A percentile compares a stretch with the other conserved stretches of the same genome.
Conservation (phyloP, 768 basidiomycete species). For the Pleurotus salmoneostramineus region DNA sequence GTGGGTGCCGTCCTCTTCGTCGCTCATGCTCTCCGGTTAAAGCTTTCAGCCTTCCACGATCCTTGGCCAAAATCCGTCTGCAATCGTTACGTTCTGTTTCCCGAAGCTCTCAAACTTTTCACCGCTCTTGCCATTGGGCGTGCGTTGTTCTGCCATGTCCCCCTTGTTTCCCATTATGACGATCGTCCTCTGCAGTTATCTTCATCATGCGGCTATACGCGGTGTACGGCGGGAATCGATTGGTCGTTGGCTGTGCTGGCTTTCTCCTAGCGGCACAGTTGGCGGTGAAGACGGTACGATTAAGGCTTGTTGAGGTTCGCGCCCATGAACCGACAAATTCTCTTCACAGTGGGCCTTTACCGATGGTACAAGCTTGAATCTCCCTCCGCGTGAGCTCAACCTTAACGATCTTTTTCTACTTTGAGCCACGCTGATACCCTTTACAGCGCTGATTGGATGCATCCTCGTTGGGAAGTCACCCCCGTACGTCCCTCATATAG, state of each 20-base stretch:
- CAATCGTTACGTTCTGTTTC: slow-evolving; percentile 27
- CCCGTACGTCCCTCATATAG: slow-evolving; percentile 14
- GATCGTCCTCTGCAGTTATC: slow-evolving; percentile 14
- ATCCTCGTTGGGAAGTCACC: slow-evolving; percentile 27
- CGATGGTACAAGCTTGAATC: slow-evolving; percentile 23
- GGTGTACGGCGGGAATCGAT: slow-evolving; percentile 21
- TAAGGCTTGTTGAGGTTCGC: not conserved
- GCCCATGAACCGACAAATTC: not conserved
- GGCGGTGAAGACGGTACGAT: slow-evolving; percentile 28
- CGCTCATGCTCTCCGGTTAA: not conserved
- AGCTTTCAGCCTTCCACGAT: slow-evolving; percentile 24
- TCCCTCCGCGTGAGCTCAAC: slow-evolving; percentile 22
- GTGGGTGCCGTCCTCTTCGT: slow-evolving; percentile 14
- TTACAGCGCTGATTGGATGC: slow-evolving; percentile 28
- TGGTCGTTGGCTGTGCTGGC: slow-evolving; percentile 15
- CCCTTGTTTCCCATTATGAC: not conserved
- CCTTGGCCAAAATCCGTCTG: slow-evolving; percentile 28
- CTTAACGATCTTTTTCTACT: not conserved
- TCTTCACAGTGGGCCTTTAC: slow-evolving; percentile 30
- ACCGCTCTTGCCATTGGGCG: slow-evolving; percentile 28
- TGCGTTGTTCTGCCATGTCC: slow-evolving; percentile 9
- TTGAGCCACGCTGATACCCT: not conserved
- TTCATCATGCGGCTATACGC: slow-evolving; percentile 27
- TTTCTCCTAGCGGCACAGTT: slow-evolving; percentile 21
- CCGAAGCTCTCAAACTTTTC: slow-evolving; percentile 29